Evolutionary conservation across 768 basidiomycete genomes (phyloP).

Genomic region (Auriculariales sp.): DNA sequence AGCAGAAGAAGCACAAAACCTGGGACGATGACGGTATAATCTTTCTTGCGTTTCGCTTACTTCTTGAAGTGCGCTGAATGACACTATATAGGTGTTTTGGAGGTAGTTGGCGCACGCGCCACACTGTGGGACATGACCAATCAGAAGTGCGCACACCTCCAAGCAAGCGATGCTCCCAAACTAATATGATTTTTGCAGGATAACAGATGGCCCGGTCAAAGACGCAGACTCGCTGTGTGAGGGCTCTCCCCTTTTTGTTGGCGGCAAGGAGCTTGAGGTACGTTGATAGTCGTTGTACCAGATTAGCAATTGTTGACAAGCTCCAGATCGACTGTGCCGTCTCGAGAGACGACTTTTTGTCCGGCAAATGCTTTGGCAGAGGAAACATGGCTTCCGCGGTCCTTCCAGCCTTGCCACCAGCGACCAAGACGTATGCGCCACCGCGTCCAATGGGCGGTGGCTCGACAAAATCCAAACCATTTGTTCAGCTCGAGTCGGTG

Average conservation of each 20-base stretch:
- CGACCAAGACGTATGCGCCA: conserved; percentile 18
- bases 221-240: conserved; percentile 6
- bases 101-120: conserved; percentile 2
- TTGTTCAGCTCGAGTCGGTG: not conserved
- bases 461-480: not conserved
- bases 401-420: conserved; percentile 12
- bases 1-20: conserved; percentile 64
- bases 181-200: too few relatives aligned
- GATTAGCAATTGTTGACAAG: not conserved
- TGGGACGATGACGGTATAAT: conserved; percentile 58
- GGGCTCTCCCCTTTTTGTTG: conserved; percentile 24
- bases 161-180: too few relatives aligned
- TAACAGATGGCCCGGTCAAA: not conserved
- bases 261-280: conserved; percentile 44
- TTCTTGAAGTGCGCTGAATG: too few relatives aligned
- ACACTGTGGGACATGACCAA: conserved; percentile 6
- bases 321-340: conserved; percentile 37
- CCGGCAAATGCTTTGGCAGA: conserved; percentile 49
- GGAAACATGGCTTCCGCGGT: conserved; percentile 11
- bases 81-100: too few relatives aligned
- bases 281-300: not conserved
- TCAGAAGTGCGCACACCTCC: conserved; percentile 1
- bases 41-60: too few relatives aligned
- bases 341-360: conserved; percentile 38
- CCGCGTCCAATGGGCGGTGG: conserved; percentile 22